Evolutionary conservation across 2,329 filamentous ascomycete genomes (phyloP).

Genomic region (Dactylellina haptotyla): DNA sequence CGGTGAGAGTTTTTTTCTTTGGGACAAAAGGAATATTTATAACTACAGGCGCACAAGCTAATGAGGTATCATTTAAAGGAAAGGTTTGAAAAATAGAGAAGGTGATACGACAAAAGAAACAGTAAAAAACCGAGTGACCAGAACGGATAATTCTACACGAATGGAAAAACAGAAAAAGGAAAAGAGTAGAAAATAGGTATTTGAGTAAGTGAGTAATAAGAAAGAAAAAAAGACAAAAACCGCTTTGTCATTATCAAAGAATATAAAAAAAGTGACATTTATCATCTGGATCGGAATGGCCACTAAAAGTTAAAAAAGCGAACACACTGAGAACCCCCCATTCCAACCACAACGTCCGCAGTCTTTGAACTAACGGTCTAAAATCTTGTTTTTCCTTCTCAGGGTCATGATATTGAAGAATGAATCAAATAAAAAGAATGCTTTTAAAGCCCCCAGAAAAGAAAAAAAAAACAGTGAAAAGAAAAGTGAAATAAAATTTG

Average conservation of each 20-base stretch:
- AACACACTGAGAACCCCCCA: not conserved
- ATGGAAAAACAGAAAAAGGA: conserved; percentile 8
- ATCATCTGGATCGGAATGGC: conserved; percentile 7
- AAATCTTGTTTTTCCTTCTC: not conserved
- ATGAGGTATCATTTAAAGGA: conserved; percentile 27
- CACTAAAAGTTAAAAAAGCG: not conserved
- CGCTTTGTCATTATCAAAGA: too few species aligned
- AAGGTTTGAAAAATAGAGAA: not conserved
- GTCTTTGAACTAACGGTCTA: conserved; percentile 18
- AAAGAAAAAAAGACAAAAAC: conserved; percentile 52
- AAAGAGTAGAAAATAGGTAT: not conserved
- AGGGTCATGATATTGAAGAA: conserved; percentile 41
- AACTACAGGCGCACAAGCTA: conserved; percentile 10
- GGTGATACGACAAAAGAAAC: conserved; percentile 12
- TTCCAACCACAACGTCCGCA: not conserved
- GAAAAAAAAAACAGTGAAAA: conserved; percentile 31
- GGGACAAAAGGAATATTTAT: conserved; percentile 1
- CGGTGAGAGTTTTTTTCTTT: not conserved
- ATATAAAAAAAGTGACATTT: conserved; percentile 29
- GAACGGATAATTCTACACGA: conserved; percentile 10
- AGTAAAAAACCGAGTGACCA: too few species aligned
- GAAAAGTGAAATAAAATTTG: conserved; percentile 8
- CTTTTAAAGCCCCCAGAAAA: conserved; percentile 23
- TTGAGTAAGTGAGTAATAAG: conserved; percentile 38
- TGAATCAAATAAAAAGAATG: conserved; percentile 23